A percentile compares a stretch with the other conserved stretches of the same genome.
Conservation (phyloP, 1,139 yeast genomes). For the Sugiyamaella novakii region DNA sequence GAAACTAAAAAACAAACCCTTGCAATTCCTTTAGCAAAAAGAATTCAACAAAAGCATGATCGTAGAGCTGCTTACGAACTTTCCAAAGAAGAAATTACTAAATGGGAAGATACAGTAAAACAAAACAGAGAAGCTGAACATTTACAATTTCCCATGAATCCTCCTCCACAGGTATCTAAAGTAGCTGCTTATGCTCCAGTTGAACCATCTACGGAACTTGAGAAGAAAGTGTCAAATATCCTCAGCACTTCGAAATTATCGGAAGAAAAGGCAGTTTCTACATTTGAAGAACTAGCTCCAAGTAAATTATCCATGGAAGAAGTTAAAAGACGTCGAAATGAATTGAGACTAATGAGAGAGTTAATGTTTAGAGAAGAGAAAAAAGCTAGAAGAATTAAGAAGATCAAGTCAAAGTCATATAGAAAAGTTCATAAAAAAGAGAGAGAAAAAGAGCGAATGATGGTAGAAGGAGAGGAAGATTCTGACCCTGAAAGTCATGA, state of each 20-base stretch:
- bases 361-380: slow-evolving; percentile 94
- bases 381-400: slow-evolving; percentile 86
- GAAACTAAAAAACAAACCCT: slow-evolving; percentile 48
- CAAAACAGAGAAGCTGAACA: slow-evolving; percentile 84
- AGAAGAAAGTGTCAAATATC: slow-evolving; percentile 62
- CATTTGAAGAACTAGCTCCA: slow-evolving; percentile 79
- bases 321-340: slow-evolving; percentile 71
- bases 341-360: slow-evolving; percentile 89
- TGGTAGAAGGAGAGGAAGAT: slow-evolving; percentile 62
- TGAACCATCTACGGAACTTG: slow-evolving; percentile 62
- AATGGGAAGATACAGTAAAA: slow-evolving; percentile 85
- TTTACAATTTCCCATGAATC: slow-evolving; percentile 68
- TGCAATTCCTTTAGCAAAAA: slow-evolving; percentile 79
- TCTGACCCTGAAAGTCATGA: slow-evolving; percentile 57
- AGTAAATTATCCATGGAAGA: slow-evolving; percentile 83
- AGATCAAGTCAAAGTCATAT: slow-evolving; percentile 89
- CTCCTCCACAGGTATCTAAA: slow-evolving; percentile 47
- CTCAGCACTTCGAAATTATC: slow-evolving; percentile 65
- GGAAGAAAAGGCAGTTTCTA: slow-evolving; percentile 75
- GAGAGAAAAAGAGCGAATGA: slow-evolving; percentile 63
- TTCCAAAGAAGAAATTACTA: slow-evolving; percentile 79
- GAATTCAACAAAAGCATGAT: slow-evolving; percentile 84
- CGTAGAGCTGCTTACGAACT: slow-evolving; percentile 89
- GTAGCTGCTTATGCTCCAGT: slow-evolving; percentile 58
- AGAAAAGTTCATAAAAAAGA: slow-evolving; percentile 88